Conservation (phyloP, 768 basidiomycete genomes). For the Tylopilus sp. region DNA sequence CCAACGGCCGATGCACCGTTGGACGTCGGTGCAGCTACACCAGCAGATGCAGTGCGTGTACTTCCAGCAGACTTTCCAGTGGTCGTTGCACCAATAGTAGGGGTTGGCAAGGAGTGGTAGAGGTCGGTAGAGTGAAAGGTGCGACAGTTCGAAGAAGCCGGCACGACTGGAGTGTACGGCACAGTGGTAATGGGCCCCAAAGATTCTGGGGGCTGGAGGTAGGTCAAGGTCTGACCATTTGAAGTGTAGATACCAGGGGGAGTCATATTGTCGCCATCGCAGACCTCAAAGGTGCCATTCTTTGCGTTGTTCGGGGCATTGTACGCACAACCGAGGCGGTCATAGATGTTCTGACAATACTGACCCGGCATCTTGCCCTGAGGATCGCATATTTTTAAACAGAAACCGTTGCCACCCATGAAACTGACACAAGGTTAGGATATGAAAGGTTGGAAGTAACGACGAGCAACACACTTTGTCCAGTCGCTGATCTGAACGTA, state of each 20-base stretch:
- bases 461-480: slow-evolving; percentile 51
- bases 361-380: slow-evolving; percentile 42
- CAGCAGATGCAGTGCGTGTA: slow-evolving; percentile 15
- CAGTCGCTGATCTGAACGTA: slow-evolving; percentile 62
- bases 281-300: slow-evolving; percentile 59
- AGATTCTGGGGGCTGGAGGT: slow-evolving; percentile 47
- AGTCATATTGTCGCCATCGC: slow-evolving; percentile 62
- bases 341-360: slow-evolving; percentile 71
- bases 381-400: slow-evolving; percentile 72
- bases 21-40: slow-evolving; percentile 15
- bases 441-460: background rate
- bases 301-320: slow-evolving; percentile 66
- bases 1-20: slow-evolving; percentile 19
- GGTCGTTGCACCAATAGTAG: slow-evolving; percentile 1
- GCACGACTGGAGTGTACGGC: slow-evolving; percentile 41
- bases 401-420: slow-evolving; percentile 63
- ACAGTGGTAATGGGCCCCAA: slow-evolving; percentile 41
- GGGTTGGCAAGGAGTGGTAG: slow-evolving; percentile 27
- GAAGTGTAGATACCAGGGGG: slow-evolving; percentile 49
- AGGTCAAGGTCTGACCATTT: slow-evolving; percentile 41
- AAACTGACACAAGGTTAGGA: slow-evolving; percentile 43
- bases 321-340: slow-evolving; percentile 71
- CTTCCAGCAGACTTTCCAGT: background rate
- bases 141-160: slow-evolving; percentile 44
- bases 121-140: slow-evolving; percentile 36